A percentile compares a stretch with the other conserved stretches of the same genome.
These are phyloP conservation scores for Globisporangium cederbergense DNA, from an alignment of 352 stramenopile genomes.

Conservation along the genomic window DNA sequence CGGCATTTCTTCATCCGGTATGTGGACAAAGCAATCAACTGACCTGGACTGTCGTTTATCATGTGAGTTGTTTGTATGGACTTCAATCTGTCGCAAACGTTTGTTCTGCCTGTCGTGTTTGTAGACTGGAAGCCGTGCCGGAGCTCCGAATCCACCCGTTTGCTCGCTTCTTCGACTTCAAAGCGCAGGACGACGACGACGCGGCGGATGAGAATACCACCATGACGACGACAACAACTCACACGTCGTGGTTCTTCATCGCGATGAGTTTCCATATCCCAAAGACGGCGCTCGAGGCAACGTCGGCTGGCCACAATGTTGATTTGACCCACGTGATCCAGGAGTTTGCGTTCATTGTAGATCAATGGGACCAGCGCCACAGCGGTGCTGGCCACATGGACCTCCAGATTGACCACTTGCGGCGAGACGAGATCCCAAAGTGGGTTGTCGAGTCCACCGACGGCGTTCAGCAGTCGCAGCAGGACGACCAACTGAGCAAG, in stretches of 20 bases:
- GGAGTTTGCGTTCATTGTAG: constrained; percentile 71
- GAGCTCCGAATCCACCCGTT: constrained; percentile 69
- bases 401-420: constrained; percentile 74
- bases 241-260: constrained; percentile 77
- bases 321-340: constrained; percentile 71
- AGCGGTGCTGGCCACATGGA: constrained; percentile 53
- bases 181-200: constrained; percentile 13
- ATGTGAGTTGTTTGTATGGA: background rate
- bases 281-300: constrained; percentile 14
- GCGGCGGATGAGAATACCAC: background rate
- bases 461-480: background rate
- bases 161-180: constrained; percentile 78
- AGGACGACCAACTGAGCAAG: constrained; percentile 3
- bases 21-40: background rate
- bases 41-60: background rate
- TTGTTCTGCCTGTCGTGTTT: background rate
- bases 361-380: constrained; percentile 73
- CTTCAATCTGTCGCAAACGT: background rate
- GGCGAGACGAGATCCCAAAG: constrained; percentile 41
- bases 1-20: constrained; percentile 79
- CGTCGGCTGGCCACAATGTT: constrained; percentile 30
- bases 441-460: constrained; percentile 59
- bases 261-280: constrained; percentile 61
- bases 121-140: constrained; percentile 57
- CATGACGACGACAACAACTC: constrained; percentile 18